Evolutionary conservation across 2,329 filamentous ascomycete genomes (phyloP), one percentile per base, ranked within the genome.

Genomic region (Calonectria hongkongensis): DNA sequence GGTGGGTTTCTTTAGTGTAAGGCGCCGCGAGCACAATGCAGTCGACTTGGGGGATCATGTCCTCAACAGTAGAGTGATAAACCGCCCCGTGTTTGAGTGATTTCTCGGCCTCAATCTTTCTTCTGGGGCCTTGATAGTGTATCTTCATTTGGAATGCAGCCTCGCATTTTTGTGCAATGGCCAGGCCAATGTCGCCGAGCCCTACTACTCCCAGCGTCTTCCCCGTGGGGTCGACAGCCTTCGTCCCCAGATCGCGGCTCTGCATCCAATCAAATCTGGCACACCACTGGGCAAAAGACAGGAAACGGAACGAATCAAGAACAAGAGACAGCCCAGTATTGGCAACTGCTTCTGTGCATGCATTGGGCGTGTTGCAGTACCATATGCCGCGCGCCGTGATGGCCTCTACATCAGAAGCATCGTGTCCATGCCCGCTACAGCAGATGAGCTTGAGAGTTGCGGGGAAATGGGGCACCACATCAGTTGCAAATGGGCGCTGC

Each of bases 21-120:
- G 77, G 76, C 12, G 75, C 76, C 1, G 74, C 66, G 27, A 77
- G 48, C n/a, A 78, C 64, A 43, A 72, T 72, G 65, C 70, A 72
- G 48, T 72, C 70, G 5, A 72, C 56, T 9, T 68, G 58, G 9
- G 70, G 70, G 21, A 72, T 72, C 70, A 72, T 68, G 3, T 69
- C 70, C 9, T 72, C 65, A 12, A 72, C 65, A 2, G 43, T 65
- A 16, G 65, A 18, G 30, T 68, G 33, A 48, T 72, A 72, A n/a
- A 41, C 9, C 4, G 70, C 66, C 6, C 70, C 70, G 1, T 41
- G 39, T 21, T 56, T 64, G 15, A 72, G 56, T 10, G 33, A 47
- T 18, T 50, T 36, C 28, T 72, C 70, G 9, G 65, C 64, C 3
- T 65, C 58, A 2, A 10, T 21, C n/a, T 72, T 72, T n/a, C 30